phyloP scores from a whole-genome alignment of 2,329 filamentous ascomycete species.

The Neonectria punicea region DNA sequence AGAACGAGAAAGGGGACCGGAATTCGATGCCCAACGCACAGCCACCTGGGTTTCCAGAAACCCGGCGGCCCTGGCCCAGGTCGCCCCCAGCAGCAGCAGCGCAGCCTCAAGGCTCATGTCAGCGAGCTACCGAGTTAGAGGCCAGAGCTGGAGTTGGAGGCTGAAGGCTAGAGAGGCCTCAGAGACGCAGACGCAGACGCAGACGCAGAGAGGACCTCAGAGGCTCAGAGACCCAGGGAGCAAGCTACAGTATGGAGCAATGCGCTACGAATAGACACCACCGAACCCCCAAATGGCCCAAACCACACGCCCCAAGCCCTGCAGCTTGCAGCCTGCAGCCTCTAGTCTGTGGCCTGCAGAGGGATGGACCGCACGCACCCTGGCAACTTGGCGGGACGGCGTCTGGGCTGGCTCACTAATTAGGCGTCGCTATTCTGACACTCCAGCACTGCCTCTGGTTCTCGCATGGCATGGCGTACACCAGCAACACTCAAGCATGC shows the following conservation, averaged over 20 bases:
- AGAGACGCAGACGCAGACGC: not conserved
- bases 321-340: not conserved
- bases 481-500: constrained; percentile 9
- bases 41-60: constrained; percentile 14
- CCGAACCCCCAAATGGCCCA: not conserved
- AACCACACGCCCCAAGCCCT: not conserved
- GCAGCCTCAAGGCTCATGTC: constrained; percentile 11
- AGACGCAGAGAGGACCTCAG: not conserved
- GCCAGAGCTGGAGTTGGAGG: not conserved
- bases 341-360: not conserved
- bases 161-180: not conserved
- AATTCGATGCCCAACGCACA: constrained; percentile 16
- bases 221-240: not conserved
- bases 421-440: constrained; percentile 15
- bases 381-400: constrained; percentile 8
- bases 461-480: constrained; percentile 14
- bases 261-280: not conserved
- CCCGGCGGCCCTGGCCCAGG: constrained; percentile 3
- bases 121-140: constrained; percentile 1
- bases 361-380: not conserved
- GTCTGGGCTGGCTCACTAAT: constrained; percentile 4
- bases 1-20: not conserved
- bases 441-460: constrained; percentile 24
- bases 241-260: not conserved
- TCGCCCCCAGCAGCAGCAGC: not conserved